phyloP scores from a whole-genome alignment of 1,284 basidiomycete species.

The Tylopilus sp. region DNA sequence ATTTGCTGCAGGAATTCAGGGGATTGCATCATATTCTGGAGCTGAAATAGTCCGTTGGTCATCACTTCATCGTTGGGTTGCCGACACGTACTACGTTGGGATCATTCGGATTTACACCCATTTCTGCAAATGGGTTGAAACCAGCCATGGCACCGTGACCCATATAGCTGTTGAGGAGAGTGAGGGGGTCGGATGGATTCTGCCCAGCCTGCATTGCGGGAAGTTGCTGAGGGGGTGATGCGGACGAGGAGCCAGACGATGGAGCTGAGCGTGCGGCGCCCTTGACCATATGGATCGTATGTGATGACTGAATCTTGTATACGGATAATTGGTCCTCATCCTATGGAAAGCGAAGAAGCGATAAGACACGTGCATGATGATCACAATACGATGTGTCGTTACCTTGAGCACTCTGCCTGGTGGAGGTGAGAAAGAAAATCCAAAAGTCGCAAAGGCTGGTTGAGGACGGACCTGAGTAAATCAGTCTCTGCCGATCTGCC shows the following conservation, averaged over 20 bases:
- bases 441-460: not conserved
- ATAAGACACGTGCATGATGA: conserved; percentile 16
- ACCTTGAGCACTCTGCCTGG: conserved; percentile 81
- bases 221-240: conserved; percentile 58
- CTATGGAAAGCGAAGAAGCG: conserved; percentile 47
- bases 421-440: not conserved
- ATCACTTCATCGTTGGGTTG: not conserved
- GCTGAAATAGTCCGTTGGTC: conserved; percentile 51
- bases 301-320: conserved; percentile 90
- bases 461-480: conserved; percentile 80
- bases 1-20: conserved; percentile 86
- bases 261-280: conserved; percentile 70
- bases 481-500: conserved; percentile 86
- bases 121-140: conserved; percentile 89
- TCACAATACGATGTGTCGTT: conserved; percentile 8
- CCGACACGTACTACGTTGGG: conserved; percentile 84
- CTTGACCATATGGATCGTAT: conserved; percentile 96
- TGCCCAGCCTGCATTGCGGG: conserved; percentile 88
- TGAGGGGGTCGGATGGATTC: conserved; percentile 83
- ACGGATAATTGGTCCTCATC: conserved; percentile 85
- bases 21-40: conserved; percentile 87
- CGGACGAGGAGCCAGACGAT: conserved; percentile 36
- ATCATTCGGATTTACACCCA: conserved; percentile 89
- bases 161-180: conserved; percentile 76
- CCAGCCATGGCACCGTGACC: conserved; percentile 82